Evolutionary conservation across 2,329 filamentous ascomycete species (phyloP).

Genomic region (Xylariaceae sp.): DNA sequence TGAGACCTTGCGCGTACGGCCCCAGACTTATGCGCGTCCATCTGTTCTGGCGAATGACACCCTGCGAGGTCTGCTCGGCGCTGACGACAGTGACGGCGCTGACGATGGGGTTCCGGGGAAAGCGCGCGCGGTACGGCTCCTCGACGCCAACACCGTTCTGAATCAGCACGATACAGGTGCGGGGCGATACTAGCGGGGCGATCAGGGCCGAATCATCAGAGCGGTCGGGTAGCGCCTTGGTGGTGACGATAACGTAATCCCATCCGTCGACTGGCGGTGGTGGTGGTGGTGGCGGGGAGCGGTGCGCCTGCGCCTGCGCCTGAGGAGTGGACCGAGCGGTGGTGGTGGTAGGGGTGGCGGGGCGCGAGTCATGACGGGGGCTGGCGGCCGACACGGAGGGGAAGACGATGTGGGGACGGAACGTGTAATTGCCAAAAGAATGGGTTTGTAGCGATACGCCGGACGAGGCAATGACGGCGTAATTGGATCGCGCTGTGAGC

Average conservation of each 20-base stretch:
- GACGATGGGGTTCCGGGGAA: slow-evolving; percentile 55
- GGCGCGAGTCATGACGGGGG: slow-evolving; percentile 12
- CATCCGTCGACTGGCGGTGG: slow-evolving; percentile 33
- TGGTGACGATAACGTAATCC: slow-evolving; percentile 66
- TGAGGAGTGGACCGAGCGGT: slow-evolving; percentile 1
- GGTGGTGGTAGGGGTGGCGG: slow-evolving; percentile 5
- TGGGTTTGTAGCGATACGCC: slow-evolving; percentile 62
- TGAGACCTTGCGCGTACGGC: slow-evolving; percentile 52
- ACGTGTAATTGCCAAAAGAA: slow-evolving; percentile 62
- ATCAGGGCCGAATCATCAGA: slow-evolving; percentile 57
- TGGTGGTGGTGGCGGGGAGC: background rate
- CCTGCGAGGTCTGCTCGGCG: slow-evolving; percentile 59
- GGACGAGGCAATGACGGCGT: slow-evolving; percentile 52
- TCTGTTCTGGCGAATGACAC: slow-evolving; percentile 62
- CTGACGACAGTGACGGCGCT: slow-evolving; percentile 65
- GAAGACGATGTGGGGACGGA: slow-evolving; percentile 57
- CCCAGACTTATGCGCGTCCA: slow-evolving; percentile 69
- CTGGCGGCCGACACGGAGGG: slow-evolving; percentile 53
- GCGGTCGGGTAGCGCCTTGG: slow-evolving; percentile 62
- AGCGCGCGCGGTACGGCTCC: slow-evolving; percentile 57
- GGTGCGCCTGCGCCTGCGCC: background rate
- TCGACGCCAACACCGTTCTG: slow-evolving; percentile 70
- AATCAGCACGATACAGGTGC: slow-evolving; percentile 58
- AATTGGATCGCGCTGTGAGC: slow-evolving; percentile 70
- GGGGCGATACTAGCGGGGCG: slow-evolving; percentile 50